Conservation (phyloP, 2,329 filamentous ascomycete species). For the Cryphonectria parasitica region DNA sequence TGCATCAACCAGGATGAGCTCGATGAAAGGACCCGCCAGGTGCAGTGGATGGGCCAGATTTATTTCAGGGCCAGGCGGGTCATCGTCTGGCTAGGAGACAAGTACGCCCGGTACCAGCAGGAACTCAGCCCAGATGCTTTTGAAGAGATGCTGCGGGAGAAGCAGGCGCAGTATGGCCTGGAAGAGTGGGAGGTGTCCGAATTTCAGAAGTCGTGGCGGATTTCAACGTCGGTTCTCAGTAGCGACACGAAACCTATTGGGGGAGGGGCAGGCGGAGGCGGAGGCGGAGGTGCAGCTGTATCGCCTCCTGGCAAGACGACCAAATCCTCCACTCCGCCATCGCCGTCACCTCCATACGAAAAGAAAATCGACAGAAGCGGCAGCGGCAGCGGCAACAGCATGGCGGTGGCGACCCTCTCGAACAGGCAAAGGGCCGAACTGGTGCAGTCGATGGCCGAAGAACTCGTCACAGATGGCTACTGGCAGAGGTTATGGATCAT, state of each 20-base stretch:
- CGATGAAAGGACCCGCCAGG: slow-evolving; percentile 32
- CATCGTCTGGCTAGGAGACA: slow-evolving; percentile 33
- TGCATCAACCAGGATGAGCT: slow-evolving; percentile 34
- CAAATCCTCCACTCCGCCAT: neutral
- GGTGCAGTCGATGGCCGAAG: neutral
- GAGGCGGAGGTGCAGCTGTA: neutral
- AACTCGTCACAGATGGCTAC: slow-evolving; percentile 4
- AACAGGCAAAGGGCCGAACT: neutral
- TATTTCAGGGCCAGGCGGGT: slow-evolving; percentile 32
- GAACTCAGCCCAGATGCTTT: neutral
- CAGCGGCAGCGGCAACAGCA: neutral
- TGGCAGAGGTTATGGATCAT: slow-evolving; percentile 33
- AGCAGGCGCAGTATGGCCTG: neutral
- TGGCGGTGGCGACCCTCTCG: neutral
- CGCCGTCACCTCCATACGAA: neutral
- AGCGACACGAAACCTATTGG: neutral
- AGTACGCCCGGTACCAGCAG: neutral
- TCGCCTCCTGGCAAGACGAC: neutral
- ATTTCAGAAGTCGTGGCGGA: neutral
- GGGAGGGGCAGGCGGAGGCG: neutral
- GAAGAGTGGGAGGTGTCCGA: neutral
- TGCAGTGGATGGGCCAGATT: slow-evolving; percentile 33
- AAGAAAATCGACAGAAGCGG: neutral
- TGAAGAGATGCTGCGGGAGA: neutral
- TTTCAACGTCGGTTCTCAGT: neutral